phyloP scores from a whole-genome alignment of 371 early-diverging fungal species.

The Haplosporangium sp. region DNA sequence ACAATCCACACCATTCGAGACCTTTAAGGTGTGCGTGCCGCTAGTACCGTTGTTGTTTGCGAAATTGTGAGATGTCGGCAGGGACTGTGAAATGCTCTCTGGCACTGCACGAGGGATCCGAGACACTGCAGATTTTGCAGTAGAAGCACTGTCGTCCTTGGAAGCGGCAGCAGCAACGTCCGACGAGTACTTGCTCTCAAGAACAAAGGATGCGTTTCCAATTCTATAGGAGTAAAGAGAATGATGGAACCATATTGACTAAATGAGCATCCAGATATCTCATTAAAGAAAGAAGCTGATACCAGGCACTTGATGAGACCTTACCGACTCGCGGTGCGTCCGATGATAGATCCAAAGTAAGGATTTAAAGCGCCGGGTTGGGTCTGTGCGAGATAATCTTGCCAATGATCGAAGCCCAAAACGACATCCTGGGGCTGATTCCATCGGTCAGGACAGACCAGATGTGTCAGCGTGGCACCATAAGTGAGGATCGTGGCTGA shows the following conservation, averaged over 20 bases:
- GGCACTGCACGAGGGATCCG: neutral
- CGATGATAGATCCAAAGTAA: conserved; percentile 40
- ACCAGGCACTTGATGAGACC: neutral
- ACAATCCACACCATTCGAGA: conserved; percentile 48
- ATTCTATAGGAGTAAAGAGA: conserved; percentile 14
- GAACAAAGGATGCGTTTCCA: conserved; percentile 31
- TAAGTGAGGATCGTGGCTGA: conserved; percentile 42
- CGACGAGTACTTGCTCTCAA: conserved; percentile 12
- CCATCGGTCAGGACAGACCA: conserved; percentile 30
- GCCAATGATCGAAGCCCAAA: conserved; percentile 48
- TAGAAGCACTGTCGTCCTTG: neutral
- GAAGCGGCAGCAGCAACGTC: neutral
- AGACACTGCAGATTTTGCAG: neutral
- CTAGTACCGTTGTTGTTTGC: too few species aligned
- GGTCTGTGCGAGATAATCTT: conserved; percentile 39
- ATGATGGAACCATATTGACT: neutral
- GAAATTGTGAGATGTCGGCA: too few species aligned
- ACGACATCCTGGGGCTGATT: conserved; percentile 35
- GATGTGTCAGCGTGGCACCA: conserved; percentile 46
- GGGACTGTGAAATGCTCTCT: neutral
- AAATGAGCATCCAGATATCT: too few species aligned
- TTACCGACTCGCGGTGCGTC: conserved; percentile 52
- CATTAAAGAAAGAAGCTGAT: too few species aligned
- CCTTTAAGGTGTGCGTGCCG: conserved; percentile 12
- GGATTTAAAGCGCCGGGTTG: conserved; percentile 39